Base-by-base conservation (phyloP, 345 rosid species). In the Physaria fendleri region DNA sequence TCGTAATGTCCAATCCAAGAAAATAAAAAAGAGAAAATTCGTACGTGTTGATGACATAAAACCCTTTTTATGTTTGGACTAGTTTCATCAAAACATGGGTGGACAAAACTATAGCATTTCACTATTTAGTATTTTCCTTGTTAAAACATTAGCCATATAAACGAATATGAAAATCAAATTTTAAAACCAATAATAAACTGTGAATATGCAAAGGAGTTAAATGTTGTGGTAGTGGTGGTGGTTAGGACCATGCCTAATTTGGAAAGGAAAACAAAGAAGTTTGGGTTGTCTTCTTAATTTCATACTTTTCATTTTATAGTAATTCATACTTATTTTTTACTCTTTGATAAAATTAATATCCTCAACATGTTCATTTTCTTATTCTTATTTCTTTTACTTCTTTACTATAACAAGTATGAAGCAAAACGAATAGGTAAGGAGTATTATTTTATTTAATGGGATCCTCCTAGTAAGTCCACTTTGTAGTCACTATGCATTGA, bases 1-100 rank as follows among this genome's bases (percentile, higher is more conserved):
- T 62, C 49, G 74, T 56, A 47, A 47, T 70, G 69, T 70, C 74
- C 20, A 55, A 56, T 70, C 74, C n/a, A 62, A 62, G 53, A 40
- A 55, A 46, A 45, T 4, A 40, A 21, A 12, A 55, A 18, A 5
- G n/a, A 29, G 47, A 21, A 40, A 27, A 44, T 35, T 28, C 49
- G 56, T 37, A 37, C 39, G 10, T 23, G 40, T 52, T 52, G 27
- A 59, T 68, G 62, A 62, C n/a, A 46, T 45, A 17, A 29, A 30
- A 30, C 45, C 71, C 41, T 40, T 41, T 38, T 59, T 59, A 14
- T 38, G 58, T 42, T 67, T 16, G 54, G 72, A 33, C 54, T 38
- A 67, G 54, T 51, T 51, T 42, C 35, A 8, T 32, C n/a, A 17
- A 38, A 68, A 58, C 47, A 50, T 59, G 60, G 60, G 46, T 68